Evolutionary conservation across 148 eudicot species (phyloP).

Genomic region (Bassia scoparia): DNA sequence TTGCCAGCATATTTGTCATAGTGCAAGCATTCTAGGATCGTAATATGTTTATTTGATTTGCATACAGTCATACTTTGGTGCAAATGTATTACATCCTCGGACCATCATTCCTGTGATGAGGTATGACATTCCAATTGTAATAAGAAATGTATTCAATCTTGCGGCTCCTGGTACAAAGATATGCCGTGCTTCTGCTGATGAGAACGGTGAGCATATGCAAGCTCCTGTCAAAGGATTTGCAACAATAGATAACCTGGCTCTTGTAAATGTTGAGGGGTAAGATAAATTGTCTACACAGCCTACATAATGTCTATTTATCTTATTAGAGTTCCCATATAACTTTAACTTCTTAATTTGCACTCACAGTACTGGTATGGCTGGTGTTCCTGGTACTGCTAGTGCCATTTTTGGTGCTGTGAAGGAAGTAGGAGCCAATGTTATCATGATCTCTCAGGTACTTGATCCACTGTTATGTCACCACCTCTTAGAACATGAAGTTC

Average conservation of each 20-base stretch:
- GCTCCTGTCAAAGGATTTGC: slow-evolving; percentile 96
- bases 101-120: slow-evolving; percentile 97
- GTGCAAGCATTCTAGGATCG: slow-evolving; percentile 4
- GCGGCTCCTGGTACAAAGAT: slow-evolving; percentile 88
- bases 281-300: slow-evolving; percentile 17
- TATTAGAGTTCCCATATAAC: slow-evolving; percentile 17
- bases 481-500: not conserved
- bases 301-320: not conserved
- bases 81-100: slow-evolving; percentile 96
- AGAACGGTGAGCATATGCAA: slow-evolving; percentile 38
- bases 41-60: slow-evolving; percentile 14
- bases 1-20: not conserved
- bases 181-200: slow-evolving; percentile 52
- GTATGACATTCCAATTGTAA: slow-evolving; percentile 86
- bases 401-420: slow-evolving; percentile 84
- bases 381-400: slow-evolving; percentile 98
- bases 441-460: slow-evolving; percentile 93
- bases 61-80: slow-evolving; percentile 97
- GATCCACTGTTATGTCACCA: not conserved
- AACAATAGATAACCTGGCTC: slow-evolving; percentile 92
- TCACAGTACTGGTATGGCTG: slow-evolving; percentile 98
- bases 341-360: slow-evolving; percentile 10
- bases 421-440: slow-evolving; percentile 96
- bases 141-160: slow-evolving; percentile 94
- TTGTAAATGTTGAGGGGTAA: slow-evolving; percentile 97